phyloP scores from a whole-genome alignment of 2,329 filamentous ascomycete species.

The Hypocreales sp. region DNA sequence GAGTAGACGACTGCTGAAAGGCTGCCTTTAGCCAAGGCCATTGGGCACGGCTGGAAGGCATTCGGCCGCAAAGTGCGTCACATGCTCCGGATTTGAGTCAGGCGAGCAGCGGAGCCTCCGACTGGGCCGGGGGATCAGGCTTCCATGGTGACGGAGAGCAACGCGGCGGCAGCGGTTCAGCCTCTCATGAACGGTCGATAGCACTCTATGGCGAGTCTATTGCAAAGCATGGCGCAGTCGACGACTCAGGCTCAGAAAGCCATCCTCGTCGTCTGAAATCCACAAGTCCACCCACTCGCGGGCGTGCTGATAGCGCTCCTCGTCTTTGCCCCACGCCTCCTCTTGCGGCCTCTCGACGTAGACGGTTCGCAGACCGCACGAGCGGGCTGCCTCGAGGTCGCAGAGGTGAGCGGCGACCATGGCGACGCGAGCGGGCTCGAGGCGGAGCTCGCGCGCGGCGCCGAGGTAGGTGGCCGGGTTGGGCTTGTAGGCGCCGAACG shows the following conservation, averaged over 20 bases:
- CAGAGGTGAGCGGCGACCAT: constrained; percentile 64
- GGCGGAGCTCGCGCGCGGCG: constrained; percentile 41
- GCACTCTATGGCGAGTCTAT: too few species aligned
- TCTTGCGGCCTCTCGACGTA: constrained; percentile 58
- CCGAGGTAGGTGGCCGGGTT: constrained; percentile 52
- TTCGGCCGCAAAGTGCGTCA: too few species aligned
- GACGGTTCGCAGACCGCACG: constrained; percentile 49
- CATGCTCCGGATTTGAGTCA: too few species aligned
- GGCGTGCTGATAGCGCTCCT: constrained; percentile 33
- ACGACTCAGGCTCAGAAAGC: constrained; percentile 14
- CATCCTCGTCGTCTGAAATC: constrained; percentile 16
- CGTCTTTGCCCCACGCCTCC: constrained; percentile 41
- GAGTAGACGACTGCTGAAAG: too few species aligned
- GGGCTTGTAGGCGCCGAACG: constrained; percentile 65
- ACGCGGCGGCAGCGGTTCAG: too few species aligned
- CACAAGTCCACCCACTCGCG: constrained; percentile 27
- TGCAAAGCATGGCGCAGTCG: constrained; percentile 11
- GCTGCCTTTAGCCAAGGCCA: too few species aligned
- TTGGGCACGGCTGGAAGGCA: too few species aligned
- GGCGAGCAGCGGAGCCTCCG: too few species aligned
- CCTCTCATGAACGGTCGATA: too few species aligned
- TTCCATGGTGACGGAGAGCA: too few species aligned
- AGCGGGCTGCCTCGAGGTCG: constrained; percentile 52
- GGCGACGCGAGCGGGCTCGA: constrained; percentile 45
- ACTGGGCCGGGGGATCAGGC: too few species aligned